Conservation (phyloP, 805 yeast genomes). For the Blastobotrys attinorum region DNA sequence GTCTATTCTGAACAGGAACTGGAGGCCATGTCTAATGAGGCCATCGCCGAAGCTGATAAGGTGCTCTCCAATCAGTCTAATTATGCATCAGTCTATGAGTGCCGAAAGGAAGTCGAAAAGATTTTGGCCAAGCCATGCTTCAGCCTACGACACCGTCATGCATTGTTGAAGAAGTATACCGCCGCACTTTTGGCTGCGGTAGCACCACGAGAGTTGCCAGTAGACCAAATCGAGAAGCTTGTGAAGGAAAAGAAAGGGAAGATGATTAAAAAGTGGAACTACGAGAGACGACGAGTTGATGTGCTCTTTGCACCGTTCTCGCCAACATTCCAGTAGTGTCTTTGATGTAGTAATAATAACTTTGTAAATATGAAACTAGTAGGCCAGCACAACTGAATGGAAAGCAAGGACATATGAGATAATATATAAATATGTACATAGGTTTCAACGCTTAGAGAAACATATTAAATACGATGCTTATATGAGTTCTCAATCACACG, state of each 20-base stretch:
- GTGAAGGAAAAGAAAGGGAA: conserved; percentile 44
- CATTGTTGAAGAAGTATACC: conserved; percentile 41
- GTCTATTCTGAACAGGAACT: conserved; percentile 33
- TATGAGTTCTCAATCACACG: conserved; percentile 65
- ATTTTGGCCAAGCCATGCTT: conserved; percentile 35
- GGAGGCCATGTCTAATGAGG: conserved; percentile 20
- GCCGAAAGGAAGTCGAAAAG: conserved; percentile 34
- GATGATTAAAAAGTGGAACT: conserved; percentile 48
- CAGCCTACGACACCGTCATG: conserved; percentile 29
- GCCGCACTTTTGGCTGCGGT: conserved; percentile 50
- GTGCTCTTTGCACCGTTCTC: neutral
- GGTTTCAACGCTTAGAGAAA: neutral
- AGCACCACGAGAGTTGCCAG: conserved; percentile 28
- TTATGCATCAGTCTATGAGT: conserved; percentile 21
- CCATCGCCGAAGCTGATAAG: conserved; percentile 16
- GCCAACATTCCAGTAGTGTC: neutral
- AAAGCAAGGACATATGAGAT: too few relatives aligned
- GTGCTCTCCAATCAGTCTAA: conserved; percentile 24
- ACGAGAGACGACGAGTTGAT: conserved; percentile 22
- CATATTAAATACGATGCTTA: neutral
- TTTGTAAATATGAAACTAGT: too few relatives aligned
- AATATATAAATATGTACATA: neutral
- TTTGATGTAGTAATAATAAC: too few relatives aligned
- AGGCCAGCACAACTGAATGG: too few relatives aligned
- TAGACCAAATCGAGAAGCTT: conserved; percentile 21